phyloP scores from a whole-genome alignment of 768 basidiomycete genomes.

The Mycena maculata region DNA sequence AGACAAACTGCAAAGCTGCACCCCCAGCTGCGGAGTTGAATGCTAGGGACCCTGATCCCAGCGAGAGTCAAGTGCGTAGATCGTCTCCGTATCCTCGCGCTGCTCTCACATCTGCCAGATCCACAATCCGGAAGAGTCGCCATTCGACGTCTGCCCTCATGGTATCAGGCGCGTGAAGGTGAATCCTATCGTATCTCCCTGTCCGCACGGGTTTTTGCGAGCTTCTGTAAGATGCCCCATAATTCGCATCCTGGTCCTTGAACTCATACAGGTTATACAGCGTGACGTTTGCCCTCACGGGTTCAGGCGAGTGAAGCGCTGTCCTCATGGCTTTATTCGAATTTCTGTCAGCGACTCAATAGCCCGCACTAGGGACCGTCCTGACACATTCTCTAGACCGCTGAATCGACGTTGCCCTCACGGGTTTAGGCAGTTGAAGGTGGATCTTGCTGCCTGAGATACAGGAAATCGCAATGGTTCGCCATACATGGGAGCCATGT shows the following conservation, averaged over 20 bases:
- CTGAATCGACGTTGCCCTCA: background rate
- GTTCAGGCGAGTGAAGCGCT: background rate
- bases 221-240: no score
- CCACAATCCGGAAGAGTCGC: no score
- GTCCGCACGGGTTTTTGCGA: background rate
- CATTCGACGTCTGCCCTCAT: background rate
- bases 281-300: slow-evolving; percentile 1
- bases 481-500: no score
- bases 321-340: background rate
- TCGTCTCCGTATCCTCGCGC: no score
- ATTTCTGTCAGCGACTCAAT: background rate
- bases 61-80: no score
- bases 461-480: background rate
- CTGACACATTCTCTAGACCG: background rate
- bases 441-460: background rate
- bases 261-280: background rate
- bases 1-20: no score
- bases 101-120: background rate
- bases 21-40: no score
- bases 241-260: background rate
- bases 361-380: background rate
- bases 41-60: no score
- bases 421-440: background rate
- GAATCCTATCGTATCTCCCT: background rate
- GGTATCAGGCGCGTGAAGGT: background rate